Evolutionary conservation across 1,284 basidiomycete genomes (phyloP).

Genomic region (Boletellus deceptivus): DNA sequence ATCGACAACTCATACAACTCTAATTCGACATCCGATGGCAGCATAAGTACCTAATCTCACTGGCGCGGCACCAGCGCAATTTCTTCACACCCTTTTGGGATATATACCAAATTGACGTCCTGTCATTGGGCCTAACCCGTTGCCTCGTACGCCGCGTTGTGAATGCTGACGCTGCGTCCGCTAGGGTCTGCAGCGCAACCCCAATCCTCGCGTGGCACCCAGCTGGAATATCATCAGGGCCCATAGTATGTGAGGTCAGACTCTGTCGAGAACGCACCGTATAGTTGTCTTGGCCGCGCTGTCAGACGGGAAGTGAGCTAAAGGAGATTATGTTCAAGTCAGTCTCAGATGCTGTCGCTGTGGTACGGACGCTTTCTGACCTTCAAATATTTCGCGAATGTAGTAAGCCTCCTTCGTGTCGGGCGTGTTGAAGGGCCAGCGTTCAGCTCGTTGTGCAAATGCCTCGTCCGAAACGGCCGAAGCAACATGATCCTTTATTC

Average conservation of each 20-base stretch:
- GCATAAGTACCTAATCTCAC: slow-evolving; percentile 11
- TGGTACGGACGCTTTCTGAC: slow-evolving; percentile 40
- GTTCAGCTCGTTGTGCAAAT: slow-evolving; percentile 71
- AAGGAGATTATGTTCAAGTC: background rate
- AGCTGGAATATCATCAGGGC: slow-evolving; percentile 44
- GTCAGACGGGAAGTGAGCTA: slow-evolving; percentile 79
- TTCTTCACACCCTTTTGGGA: slow-evolving; percentile 9
- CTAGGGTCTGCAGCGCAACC: slow-evolving; percentile 94
- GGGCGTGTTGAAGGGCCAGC: slow-evolving; percentile 83
- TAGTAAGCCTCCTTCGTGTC: slow-evolving; percentile 98
- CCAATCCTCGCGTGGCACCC: slow-evolving; percentile 96
- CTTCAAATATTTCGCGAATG: slow-evolving; percentile 93
- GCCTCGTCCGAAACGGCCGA: slow-evolving; percentile 77
- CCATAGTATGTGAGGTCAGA: slow-evolving; percentile 2
- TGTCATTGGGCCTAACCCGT: slow-evolving; percentile 11
- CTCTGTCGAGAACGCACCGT: slow-evolving; percentile 48
- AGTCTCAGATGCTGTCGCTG: background rate
- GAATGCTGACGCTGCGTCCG: slow-evolving; percentile 93
- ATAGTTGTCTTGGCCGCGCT: slow-evolving; percentile 93
- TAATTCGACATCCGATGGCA: slow-evolving; percentile 32
- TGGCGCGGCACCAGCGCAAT: slow-evolving; percentile 20
- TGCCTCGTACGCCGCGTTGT: slow-evolving; percentile 82
- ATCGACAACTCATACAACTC: slow-evolving; percentile 27
- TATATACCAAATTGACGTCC: slow-evolving; percentile 17
- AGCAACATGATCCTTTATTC: slow-evolving; percentile 89